Evolutionary conservation across 2,329 filamentous ascomycete species (phyloP).

Genomic region (Albophoma yamanashiensis): DNA sequence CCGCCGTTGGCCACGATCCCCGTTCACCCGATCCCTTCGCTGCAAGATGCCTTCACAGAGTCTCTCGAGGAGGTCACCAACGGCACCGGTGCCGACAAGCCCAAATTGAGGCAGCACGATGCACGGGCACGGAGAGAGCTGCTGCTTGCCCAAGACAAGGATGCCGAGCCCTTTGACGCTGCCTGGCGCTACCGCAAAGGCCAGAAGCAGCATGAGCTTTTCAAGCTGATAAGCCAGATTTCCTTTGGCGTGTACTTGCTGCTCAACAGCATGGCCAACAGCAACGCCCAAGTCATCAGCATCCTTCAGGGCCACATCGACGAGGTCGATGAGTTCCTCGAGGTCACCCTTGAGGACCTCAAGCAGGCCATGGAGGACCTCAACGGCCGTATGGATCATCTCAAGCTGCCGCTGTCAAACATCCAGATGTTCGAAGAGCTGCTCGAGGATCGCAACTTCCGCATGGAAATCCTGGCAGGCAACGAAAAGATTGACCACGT

Average conservation of each 20-base stretch:
- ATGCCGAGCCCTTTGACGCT: conserved; percentile 60
- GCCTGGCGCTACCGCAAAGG: conserved; percentile 66
- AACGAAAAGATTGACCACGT: conserved; percentile 91
- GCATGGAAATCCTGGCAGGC: conserved; percentile 70
- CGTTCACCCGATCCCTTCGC: conserved; percentile 58
- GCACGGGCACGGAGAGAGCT: conserved; percentile 52
- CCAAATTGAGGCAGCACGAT: conserved; percentile 41
- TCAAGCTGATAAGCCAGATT: conserved; percentile 86
- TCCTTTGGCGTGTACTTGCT: conserved; percentile 87
- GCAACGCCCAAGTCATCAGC: conserved; percentile 73
- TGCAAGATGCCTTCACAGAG: conserved; percentile 77
- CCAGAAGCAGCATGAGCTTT: conserved; percentile 75
- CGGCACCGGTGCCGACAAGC: conserved; percentile 32
- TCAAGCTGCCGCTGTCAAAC: conserved; percentile 77
- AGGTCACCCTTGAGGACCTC: conserved; percentile 77
- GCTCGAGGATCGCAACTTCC: conserved; percentile 74
- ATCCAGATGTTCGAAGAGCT: conserved; percentile 76
- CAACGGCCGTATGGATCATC: conserved; percentile 64
- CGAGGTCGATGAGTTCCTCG: conserved; percentile 84
- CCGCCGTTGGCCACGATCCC: conserved; percentile 14
- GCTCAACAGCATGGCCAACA: conserved; percentile 77
- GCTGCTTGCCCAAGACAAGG: conserved; percentile 57
- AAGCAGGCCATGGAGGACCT: conserved; percentile 70
- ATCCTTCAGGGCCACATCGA: conserved; percentile 90
- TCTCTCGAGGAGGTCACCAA: conserved; percentile 62